Conservation (phyloP, 148 eudicot species). For the Polygonum aviculare region DNA sequence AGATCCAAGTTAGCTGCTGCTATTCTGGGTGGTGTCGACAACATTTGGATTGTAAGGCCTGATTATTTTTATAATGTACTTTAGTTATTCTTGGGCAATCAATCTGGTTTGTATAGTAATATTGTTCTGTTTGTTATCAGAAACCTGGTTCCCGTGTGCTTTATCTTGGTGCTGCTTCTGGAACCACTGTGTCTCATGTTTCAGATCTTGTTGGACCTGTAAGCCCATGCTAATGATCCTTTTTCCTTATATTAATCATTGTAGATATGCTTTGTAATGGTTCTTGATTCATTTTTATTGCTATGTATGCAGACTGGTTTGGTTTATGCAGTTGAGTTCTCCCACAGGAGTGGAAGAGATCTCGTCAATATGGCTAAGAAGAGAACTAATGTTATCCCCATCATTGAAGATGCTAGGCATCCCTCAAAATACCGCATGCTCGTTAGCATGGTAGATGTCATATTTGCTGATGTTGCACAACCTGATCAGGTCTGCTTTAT, state of each 20-base stretch:
- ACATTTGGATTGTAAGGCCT: constrained; percentile 86
- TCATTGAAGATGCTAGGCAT: constrained; percentile 98
- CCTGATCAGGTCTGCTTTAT: constrained; percentile 75
- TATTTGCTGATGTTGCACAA: constrained; percentile 97
- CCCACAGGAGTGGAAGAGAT: constrained; percentile 96
- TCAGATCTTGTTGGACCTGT: constrained; percentile 92
- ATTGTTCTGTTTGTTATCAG: constrained; percentile 7
- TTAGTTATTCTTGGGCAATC: not conserved
- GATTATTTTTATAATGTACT: not conserved
- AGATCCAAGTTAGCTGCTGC: constrained; percentile 96
- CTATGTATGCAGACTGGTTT: constrained; percentile 46
- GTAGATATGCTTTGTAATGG: not conserved
- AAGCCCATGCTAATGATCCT: constrained; percentile 17
- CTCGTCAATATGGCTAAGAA: constrained; percentile 97
- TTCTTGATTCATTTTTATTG: not conserved
- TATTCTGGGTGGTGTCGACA: constrained; percentile 81
- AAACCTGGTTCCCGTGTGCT: constrained; percentile 80
- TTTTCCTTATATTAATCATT: not conserved
- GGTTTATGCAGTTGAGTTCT: constrained; percentile 89
- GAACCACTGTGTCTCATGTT: constrained; percentile 94
- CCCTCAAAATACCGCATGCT: constrained; percentile 93
- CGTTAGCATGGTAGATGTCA: constrained; percentile 95
- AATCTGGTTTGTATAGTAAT: not conserved
- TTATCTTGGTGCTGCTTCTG: constrained; percentile 98
- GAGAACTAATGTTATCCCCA: constrained; percentile 87